Percentiles rank a stretch among this genome's conserved stretches.
Conservation (phyloP, 2,329 filamentous ascomycete species). For the Cladorrhinum sp. region DNA sequence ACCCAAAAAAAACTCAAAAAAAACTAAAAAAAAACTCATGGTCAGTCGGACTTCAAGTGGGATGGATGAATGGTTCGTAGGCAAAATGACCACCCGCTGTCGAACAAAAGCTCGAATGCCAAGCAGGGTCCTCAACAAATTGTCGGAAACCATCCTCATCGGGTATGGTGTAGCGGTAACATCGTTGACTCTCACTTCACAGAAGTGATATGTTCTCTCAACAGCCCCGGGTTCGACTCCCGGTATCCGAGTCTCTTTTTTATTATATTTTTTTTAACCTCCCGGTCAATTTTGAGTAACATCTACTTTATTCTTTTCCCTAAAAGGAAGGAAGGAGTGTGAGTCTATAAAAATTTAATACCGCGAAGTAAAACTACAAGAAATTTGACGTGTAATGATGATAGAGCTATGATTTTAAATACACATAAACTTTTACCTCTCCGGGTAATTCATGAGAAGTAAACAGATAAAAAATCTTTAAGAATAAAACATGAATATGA, state of each 20-base stretch:
- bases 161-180: not conserved
- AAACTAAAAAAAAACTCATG: no score
- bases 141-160: not conserved
- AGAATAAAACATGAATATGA: slow-evolving; percentile 15
- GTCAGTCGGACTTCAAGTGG: no score
- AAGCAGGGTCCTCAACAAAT: not conserved
- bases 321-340: no score
- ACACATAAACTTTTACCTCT: no score
- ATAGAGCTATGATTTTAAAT: no score
- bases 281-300: not conserved
- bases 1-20: no score
- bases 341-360: no score
- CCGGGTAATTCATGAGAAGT: slow-evolving; percentile 14
- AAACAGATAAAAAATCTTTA: slow-evolving; percentile 21
- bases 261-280: not conserved
- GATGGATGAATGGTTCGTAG: no score
- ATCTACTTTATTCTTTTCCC: no score
- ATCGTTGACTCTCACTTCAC: not conserved
- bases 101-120: not conserved
- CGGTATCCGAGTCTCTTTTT: not conserved
- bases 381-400: no score
- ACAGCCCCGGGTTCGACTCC: not conserved
- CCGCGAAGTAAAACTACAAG: no score
- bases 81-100: not conserved
- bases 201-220: not conserved